Percentiles rank a stretch among this genome's conserved stretches.
These are phyloP conservation scores for Pseudozyma tsukubaensis DNA, from an alignment of 1,284 basidiomycete species.

Conservation along the genomic window DNA sequence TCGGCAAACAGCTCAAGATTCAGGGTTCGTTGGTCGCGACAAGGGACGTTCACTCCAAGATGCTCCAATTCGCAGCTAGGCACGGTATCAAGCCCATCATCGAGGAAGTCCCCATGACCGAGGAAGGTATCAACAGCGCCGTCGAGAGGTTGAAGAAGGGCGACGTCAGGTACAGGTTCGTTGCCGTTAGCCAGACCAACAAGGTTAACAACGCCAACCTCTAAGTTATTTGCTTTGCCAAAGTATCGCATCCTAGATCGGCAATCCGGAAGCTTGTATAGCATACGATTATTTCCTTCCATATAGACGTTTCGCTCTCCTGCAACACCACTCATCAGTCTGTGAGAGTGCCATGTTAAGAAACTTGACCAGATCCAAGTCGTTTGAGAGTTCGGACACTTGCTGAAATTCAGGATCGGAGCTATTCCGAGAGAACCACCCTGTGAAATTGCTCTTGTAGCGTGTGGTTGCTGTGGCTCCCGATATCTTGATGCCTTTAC, in stretches of 20 bases:
- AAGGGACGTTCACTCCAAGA: slow-evolving; percentile 55
- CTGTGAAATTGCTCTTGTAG: too few relatives aligned
- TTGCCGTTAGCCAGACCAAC: slow-evolving; percentile 54
- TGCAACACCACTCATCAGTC: not conserved
- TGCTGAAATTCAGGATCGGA: too few relatives aligned
- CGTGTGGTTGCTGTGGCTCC: too few relatives aligned
- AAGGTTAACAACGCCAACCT: slow-evolving; percentile 42
- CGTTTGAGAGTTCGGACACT: too few relatives aligned
- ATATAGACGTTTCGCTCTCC: not conserved
- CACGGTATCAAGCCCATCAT: slow-evolving; percentile 58
- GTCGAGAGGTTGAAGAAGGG: slow-evolving; percentile 60
- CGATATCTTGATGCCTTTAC: too few relatives aligned
- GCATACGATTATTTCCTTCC: not conserved
- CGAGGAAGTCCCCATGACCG: slow-evolving; percentile 64
- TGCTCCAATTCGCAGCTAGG: slow-evolving; percentile 60
- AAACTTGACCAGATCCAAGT: too few relatives aligned
- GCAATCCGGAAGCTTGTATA: too few relatives aligned
- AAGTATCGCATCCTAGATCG: not conserved
- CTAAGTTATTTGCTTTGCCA: not conserved
- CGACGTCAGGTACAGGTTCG: slow-evolving; percentile 64
- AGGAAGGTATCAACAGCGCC: slow-evolving; percentile 61
- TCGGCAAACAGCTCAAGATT: slow-evolving; percentile 58
- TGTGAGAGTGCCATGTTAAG: too few relatives aligned
- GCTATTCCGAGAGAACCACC: too few relatives aligned
- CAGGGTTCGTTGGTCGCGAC: slow-evolving; percentile 59